Base-by-base conservation (phyloP, 768 basidiomycete genomes). In the Boletus rex-veris region DNA sequence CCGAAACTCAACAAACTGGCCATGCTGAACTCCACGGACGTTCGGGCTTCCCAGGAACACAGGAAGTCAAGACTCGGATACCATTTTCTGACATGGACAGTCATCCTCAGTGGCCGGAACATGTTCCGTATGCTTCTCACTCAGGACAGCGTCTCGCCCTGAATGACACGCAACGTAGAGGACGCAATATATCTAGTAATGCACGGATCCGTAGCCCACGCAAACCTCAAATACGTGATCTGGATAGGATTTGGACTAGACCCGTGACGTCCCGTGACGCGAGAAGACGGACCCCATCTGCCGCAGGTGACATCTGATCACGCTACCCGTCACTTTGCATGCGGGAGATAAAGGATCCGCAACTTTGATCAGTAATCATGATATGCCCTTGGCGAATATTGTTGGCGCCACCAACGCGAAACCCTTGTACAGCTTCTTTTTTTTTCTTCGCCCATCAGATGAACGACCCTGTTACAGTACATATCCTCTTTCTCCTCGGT, bases 201-300 rank as follows among this genome's bases (percentile, higher is more conserved):
- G 36, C 58, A 7, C 57, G 58, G 33, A 50, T 33, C 39, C 51
- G 58, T 28, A 64, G 62, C 43, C 68, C 64, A 28, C 55, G 52
- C 36, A 61, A 58, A 41, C 53, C 39, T 31, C 58, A 57, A 24
- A 45, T 60, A 30, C 56, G 58, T 31, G 62, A 68, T 31, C 44
- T 53, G 37, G 62, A 68, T 26, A 62, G 58, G 39, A 53, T 68
- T 50, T 52, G 58, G 61, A 63, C 55, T 5, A 57, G 60, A 47
- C 64, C 68, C 3, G 50, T 54, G 24, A 48, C 59, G n/a, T 52
- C 66, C 41, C 54, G 58, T 59, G 67, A 68, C 47, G 45, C 59
- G 24, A 68, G 68, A 49, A 64, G 56, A 42, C 68, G 70, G 46
- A 72, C 68, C 1, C 59, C 68, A 21, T 72, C 69, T 30, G 71